Evolutionary conservation across 2,329 filamentous ascomycete genomes (phyloP).

Genomic region (Alternaria alternata): DNA sequence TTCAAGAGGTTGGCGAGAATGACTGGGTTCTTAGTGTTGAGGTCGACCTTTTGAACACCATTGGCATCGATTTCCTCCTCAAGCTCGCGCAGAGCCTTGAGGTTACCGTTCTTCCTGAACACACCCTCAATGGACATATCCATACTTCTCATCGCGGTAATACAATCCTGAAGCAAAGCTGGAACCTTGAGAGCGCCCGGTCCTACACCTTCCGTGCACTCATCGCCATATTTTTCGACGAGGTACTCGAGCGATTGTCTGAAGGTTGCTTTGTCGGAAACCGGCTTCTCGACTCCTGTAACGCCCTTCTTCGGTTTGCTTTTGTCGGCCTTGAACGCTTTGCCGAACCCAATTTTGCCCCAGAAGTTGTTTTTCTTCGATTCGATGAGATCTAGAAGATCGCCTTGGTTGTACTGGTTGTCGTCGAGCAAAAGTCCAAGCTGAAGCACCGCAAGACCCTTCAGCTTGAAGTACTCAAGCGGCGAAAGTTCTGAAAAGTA

Average conservation of each 20-base stretch:
- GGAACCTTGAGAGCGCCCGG: slow-evolving; percentile 90
- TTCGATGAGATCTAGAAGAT: slow-evolving; percentile 91
- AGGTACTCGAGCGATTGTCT: slow-evolving; percentile 87
- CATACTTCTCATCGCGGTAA: slow-evolving; percentile 97
- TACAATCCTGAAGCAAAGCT: slow-evolving; percentile 91
- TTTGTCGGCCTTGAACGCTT: slow-evolving; percentile 66
- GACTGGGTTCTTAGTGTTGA: slow-evolving; percentile 88
- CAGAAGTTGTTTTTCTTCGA: slow-evolving; percentile 93
- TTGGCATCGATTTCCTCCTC: slow-evolving; percentile 86
- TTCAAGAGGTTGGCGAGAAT: slow-evolving; percentile 94
- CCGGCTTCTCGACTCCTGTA: slow-evolving; percentile 43
- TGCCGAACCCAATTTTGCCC: slow-evolving; percentile 97
- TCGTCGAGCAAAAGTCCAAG: slow-evolving; percentile 95
- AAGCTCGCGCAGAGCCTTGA: slow-evolving; percentile 88
- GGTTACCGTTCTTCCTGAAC: slow-evolving; percentile 99
- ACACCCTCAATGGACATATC: slow-evolving; percentile 98
- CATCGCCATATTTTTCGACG: slow-evolving; percentile 91
- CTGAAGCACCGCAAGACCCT: slow-evolving; percentile 90
- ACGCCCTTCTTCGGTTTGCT: slow-evolving; percentile 81
- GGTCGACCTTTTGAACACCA: slow-evolving; percentile 83
- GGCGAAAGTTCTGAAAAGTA: slow-evolving; percentile 97
- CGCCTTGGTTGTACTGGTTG: slow-evolving; percentile 89
- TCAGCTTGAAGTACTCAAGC: slow-evolving; percentile 95
- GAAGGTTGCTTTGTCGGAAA: slow-evolving; percentile 78
- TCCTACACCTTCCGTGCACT: slow-evolving; percentile 96